Conservation (phyloP, 306 rosid species). For the Sindora glabra region DNA sequence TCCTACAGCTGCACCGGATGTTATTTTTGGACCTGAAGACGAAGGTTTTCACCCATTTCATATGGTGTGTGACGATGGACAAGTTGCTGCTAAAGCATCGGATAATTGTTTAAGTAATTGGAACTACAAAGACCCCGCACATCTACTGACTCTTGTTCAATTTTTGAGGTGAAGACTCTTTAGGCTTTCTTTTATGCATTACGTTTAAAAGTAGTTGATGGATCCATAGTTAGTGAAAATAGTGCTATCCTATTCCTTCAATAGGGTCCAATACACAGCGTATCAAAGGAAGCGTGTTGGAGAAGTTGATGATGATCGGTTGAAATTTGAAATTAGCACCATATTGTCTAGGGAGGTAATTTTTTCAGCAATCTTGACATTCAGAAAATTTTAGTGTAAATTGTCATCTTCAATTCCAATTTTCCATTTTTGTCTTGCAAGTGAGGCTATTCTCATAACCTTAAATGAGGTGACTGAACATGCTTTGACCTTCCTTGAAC, state of each 20-base stretch:
- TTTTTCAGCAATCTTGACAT: neutral
- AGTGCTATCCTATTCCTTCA: constrained; percentile 2
- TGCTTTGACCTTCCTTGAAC: neutral
- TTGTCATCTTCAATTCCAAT: too few relatives aligned
- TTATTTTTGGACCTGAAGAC: constrained; percentile 75
- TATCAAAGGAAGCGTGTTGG: constrained; percentile 63
- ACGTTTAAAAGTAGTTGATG: neutral
- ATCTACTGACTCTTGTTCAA: constrained; percentile 58
- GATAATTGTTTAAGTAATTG: constrained; percentile 45
- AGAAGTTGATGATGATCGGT: constrained; percentile 76
- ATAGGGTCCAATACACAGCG: constrained; percentile 61
- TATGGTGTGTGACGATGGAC: constrained; percentile 25
- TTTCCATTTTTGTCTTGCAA: too few relatives aligned
- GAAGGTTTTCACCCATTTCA: constrained; percentile 62
- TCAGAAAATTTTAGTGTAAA: neutral
- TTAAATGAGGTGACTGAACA: neutral
- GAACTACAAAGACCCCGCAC: constrained; percentile 68
- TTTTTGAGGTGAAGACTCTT: constrained; percentile 45
- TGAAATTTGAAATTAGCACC: constrained; percentile 87
- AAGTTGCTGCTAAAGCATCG: constrained; percentile 2
- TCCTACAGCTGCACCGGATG: constrained; percentile 71
- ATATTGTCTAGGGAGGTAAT: constrained; percentile 76
- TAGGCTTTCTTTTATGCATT: neutral
- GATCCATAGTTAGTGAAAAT: neutral
- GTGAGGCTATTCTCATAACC: neutral